Evolutionary conservation across 2,329 filamentous ascomycete species (phyloP).

Genomic region (Colletotrichum truncatum): DNA sequence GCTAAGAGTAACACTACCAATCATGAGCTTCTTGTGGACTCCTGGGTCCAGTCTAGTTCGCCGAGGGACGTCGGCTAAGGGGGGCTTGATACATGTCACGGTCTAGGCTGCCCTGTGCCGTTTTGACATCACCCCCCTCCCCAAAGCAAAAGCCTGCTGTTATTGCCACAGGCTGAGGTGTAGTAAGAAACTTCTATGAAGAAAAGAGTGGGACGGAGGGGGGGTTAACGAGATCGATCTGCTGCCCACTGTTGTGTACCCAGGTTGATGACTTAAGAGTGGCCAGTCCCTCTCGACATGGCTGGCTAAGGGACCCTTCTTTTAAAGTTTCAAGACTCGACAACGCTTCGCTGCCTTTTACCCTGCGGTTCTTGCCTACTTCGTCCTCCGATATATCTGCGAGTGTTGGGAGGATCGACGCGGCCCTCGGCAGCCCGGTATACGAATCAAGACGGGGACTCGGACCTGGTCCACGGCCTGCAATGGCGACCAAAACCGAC

Average conservation of each 20-base stretch:
- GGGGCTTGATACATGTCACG: neutral
- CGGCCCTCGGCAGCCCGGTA: neutral
- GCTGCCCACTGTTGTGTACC: neutral
- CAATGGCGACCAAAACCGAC: conserved; percentile 34
- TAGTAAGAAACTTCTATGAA: neutral
- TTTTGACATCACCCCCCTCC: neutral
- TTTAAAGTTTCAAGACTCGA: conserved; percentile 7
- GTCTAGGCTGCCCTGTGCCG: neutral
- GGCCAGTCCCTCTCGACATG: neutral
- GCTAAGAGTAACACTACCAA: neutral
- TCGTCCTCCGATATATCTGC: neutral
- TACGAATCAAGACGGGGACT: neutral
- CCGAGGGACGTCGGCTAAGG: neutral
- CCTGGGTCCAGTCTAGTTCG: neutral
- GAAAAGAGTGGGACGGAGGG: neutral
- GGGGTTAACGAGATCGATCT: neutral
- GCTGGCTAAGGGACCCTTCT: neutral
- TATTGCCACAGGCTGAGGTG: neutral
- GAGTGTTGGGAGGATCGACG: neutral
- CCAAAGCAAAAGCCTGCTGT: neutral
- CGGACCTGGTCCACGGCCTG: neutral
- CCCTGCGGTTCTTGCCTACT: neutral
- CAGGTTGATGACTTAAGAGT: neutral
- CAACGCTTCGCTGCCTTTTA: neutral
- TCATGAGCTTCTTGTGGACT: conserved; percentile 4